Evolutionary conservation across 1,139 yeast genomes (phyloP).

Genomic region (Blastobotrys elegans): DNA sequence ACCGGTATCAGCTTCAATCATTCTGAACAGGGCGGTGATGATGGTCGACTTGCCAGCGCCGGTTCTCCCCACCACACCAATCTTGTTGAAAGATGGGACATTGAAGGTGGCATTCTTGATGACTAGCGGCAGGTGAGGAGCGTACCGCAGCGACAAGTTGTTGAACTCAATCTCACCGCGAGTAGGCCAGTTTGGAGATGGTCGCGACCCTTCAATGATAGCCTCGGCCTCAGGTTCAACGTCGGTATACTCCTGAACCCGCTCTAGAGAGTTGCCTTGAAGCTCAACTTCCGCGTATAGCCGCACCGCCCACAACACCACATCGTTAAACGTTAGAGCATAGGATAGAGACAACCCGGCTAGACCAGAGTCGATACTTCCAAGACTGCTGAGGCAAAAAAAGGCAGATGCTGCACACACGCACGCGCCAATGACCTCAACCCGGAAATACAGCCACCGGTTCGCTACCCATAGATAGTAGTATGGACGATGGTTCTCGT

Average conservation of each 20-base stretch:
- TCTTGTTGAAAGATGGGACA: slow-evolving; percentile 71
- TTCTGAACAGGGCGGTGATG: slow-evolving; percentile 89
- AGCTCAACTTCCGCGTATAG: slow-evolving; percentile 84
- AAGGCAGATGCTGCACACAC: slow-evolving; percentile 79
- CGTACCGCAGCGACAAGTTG: slow-evolving; percentile 77
- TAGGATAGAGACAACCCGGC: slow-evolving; percentile 93
- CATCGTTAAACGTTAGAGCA: slow-evolving; percentile 83
- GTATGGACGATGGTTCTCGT: slow-evolving; percentile 83
- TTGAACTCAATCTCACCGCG: slow-evolving; percentile 72
- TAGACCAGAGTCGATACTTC: slow-evolving; percentile 77
- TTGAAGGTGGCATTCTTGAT: slow-evolving; percentile 80
- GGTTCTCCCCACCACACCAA: slow-evolving; percentile 96
- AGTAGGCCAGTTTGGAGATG: slow-evolving; percentile 79
- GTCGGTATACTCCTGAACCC: slow-evolving; percentile 74
- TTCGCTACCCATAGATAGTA: slow-evolving; percentile 94
- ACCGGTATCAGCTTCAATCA: slow-evolving; percentile 88
- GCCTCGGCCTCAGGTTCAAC: slow-evolving; percentile 82
- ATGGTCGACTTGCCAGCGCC: slow-evolving; percentile 99
- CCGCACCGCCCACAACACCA: slow-evolving; percentile 89
- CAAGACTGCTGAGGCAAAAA: slow-evolving; percentile 61
- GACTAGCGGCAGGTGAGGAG: slow-evolving; percentile 81
- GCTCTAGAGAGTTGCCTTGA: slow-evolving; percentile 95
- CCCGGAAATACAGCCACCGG: slow-evolving; percentile 87
- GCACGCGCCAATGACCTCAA: slow-evolving; percentile 77
- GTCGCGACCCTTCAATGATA: slow-evolving; percentile 58